Conservation (phyloP, 352 stramenopile species). For the Phytopythium oedochilum region DNA sequence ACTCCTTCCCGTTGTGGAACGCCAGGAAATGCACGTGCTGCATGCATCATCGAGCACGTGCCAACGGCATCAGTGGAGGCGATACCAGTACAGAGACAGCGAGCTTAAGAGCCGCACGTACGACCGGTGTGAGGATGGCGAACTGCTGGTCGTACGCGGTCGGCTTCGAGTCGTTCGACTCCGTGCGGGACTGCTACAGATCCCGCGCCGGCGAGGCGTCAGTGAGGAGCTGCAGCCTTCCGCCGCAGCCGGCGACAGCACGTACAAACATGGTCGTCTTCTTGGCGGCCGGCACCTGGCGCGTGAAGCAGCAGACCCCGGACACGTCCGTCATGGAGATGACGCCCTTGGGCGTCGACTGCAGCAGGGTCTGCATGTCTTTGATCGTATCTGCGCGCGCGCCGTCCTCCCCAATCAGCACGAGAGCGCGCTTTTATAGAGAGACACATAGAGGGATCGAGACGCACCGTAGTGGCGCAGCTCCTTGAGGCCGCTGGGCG, state of each 20-base stretch:
- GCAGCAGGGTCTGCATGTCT: constrained; percentile 49
- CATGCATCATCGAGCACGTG: neutral
- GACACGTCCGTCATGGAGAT: constrained; percentile 67
- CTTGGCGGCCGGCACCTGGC: constrained; percentile 26
- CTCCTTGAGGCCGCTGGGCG: constrained; percentile 58
- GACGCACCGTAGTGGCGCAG: constrained; percentile 64
- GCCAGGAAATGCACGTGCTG: constrained; percentile 72
- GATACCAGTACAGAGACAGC: neutral
- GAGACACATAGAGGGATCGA: neutral
- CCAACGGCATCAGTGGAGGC: neutral
- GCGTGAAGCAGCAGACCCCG: constrained; percentile 73
- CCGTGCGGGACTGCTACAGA: constrained; percentile 39
- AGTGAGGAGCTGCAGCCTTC: neutral
- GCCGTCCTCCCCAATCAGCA: neutral
- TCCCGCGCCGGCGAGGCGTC: neutral
- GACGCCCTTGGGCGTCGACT: constrained; percentile 67
- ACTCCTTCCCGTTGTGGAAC: constrained; percentile 73
- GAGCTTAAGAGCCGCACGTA: constrained; percentile 10
- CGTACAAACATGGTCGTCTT: constrained; percentile 64
- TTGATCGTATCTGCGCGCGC: constrained; percentile 39
- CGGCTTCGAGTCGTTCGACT: constrained; percentile 43
- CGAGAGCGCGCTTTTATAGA: too few relatives aligned
- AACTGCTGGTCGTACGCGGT: constrained; percentile 74
- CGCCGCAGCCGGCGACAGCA: neutral
- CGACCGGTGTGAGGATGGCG: constrained; percentile 60